These are phyloP conservation scores for Beauveria sp. DNA, from an alignment of 2,329 filamentous ascomycete species.

Conservation along the genomic window DNA sequence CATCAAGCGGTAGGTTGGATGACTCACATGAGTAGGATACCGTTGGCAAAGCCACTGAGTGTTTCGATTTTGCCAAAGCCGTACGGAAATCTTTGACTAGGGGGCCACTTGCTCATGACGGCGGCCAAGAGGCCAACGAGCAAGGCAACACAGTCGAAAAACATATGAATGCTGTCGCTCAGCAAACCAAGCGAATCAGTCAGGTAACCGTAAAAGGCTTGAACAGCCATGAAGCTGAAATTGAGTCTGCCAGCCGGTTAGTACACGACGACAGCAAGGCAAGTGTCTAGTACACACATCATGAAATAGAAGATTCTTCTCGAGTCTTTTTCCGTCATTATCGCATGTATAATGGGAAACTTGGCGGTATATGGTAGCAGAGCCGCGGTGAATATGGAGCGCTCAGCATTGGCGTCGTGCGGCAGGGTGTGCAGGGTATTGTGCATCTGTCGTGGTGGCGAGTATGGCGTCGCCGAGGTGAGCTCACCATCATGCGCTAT, in stretches of 20 bases:
- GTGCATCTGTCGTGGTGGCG: conserved; percentile 16
- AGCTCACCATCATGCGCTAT: conserved; percentile 25
- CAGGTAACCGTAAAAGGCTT: conserved; percentile 87
- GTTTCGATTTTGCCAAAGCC: conserved; percentile 97
- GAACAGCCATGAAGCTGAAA: conserved; percentile 88
- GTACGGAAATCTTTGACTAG: conserved; percentile 82
- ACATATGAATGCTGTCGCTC: conserved; percentile 98
- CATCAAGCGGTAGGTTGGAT: neutral
- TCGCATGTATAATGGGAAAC: conserved; percentile 75
- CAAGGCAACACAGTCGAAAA: conserved; percentile 93
- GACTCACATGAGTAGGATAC: conserved; percentile 79
- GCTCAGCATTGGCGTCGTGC: conserved; percentile 35
- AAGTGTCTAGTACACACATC: conserved; percentile 43
- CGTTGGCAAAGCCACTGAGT: conserved; percentile 91
- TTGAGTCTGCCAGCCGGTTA: conserved; percentile 58
- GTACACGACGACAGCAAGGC: conserved; percentile 11
- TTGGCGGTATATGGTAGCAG: conserved; percentile 62
- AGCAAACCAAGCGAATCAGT: conserved; percentile 92
- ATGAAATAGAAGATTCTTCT: conserved; percentile 97
- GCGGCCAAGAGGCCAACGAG: conserved; percentile 84
- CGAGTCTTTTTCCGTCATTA: conserved; percentile 86
- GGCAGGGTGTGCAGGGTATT: conserved; percentile 16
- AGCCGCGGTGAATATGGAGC: conserved; percentile 64
- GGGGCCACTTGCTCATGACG: conserved; percentile 94
- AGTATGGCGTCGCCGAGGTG: conserved; percentile 21